These are phyloP conservation scores for Diaporthe caulivora DNA, from an alignment of 2,329 filamentous ascomycete species.

Conservation along the genomic window DNA sequence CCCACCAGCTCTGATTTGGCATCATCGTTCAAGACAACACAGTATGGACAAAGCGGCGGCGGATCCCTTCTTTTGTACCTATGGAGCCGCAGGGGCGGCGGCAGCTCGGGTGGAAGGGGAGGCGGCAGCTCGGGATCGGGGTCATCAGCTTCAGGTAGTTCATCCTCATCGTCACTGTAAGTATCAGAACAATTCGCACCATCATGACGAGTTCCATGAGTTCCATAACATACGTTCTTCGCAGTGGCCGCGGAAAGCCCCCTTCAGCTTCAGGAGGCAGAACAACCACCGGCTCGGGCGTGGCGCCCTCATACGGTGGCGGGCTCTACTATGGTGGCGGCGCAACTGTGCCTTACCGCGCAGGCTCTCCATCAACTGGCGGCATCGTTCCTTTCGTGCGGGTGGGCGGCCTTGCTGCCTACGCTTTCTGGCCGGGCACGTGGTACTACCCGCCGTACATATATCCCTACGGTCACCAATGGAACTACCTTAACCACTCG, in stretches of 20 bases:
- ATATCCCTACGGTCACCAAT: conserved; percentile 66
- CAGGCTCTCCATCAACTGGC: conserved; percentile 63
- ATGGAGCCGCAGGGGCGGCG: conserved; percentile 72
- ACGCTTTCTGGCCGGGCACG: conserved; percentile 74
- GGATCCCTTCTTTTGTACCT: too few relatives aligned
- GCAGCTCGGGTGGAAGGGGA: conserved; percentile 64
- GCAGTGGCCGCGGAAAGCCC: conserved; percentile 45
- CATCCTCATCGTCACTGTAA: conserved; percentile 36
- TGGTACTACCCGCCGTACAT: conserved; percentile 75
- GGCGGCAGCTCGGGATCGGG: conserved; percentile 45
- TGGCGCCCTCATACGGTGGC: conserved; percentile 69
- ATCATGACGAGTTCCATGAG: not conserved
- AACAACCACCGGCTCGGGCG: conserved; percentile 70
- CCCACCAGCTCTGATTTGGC: too few relatives aligned
- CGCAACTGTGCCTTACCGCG: conserved; percentile 68
- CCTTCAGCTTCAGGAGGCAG: conserved; percentile 60
- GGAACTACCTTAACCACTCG: conserved; percentile 63
- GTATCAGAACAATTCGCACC: too few relatives aligned
- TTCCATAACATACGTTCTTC: too few relatives aligned
- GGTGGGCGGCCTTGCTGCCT: conserved; percentile 54
- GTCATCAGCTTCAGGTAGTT: conserved; percentile 41
- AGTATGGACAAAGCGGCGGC: too few relatives aligned
- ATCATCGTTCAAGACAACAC: too few relatives aligned
- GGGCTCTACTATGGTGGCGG: conserved; percentile 78
- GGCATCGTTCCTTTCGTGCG: conserved; percentile 66